phyloP scores from a whole-genome alignment of 129 eudicot genomes.

The Pulicaria dysenterica region DNA sequence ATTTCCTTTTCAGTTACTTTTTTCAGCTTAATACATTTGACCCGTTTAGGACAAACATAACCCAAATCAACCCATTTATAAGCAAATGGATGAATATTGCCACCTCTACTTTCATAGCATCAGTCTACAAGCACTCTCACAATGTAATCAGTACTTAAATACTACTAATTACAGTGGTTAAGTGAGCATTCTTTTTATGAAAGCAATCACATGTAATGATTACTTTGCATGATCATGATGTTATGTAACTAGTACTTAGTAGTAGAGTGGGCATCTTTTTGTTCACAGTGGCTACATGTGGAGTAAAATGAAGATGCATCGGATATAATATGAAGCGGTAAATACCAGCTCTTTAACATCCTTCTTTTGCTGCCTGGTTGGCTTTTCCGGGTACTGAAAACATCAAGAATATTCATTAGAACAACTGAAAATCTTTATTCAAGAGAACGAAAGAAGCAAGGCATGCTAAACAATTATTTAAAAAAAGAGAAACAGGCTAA shows the following conservation, averaged over 20 bases:
- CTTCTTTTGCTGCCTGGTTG: conserved; percentile 95
- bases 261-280: too few relatives aligned
- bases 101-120: too few relatives aligned
- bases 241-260: too few relatives aligned
- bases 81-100: too few relatives aligned
- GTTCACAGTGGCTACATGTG: too few relatives aligned
- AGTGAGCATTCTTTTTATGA: too few relatives aligned
- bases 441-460: not conserved
- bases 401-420: conserved; percentile 4
- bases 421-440: conserved; percentile 14
- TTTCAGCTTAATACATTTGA: not conserved
- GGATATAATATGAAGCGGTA: conserved; percentile 18
- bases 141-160: too few relatives aligned
- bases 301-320: conserved; percentile 13
- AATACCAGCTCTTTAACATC: conserved; percentile 96
- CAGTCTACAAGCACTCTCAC: too few relatives aligned
- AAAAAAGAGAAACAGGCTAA: too few relatives aligned
- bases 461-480: not conserved
- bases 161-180: too few relatives aligned
- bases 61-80: not conserved
- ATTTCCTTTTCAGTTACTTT: not conserved
- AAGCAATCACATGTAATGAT: too few relatives aligned
- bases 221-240: too few relatives aligned
- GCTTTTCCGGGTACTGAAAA: conserved; percentile 86
- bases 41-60: not conserved